These are phyloP conservation scores for Escovopsis sp. DNA, from an alignment of 2,329 filamentous ascomycete species.

Conservation along the genomic window DNA sequence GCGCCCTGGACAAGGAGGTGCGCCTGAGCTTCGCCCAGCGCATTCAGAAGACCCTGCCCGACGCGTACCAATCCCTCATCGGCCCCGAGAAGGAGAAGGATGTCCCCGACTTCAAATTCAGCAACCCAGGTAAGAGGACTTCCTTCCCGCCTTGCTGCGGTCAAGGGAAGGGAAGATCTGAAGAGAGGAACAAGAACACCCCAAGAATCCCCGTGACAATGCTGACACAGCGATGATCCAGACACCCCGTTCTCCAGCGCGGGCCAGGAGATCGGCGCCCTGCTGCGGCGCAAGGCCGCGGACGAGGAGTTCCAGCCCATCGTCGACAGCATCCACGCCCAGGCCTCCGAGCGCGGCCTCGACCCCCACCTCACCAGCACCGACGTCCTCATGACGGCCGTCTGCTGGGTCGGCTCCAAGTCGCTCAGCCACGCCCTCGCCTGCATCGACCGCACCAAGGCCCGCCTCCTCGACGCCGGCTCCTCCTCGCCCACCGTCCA, in stretches of 20 bases:
- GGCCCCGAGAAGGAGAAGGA: conserved; percentile 84
- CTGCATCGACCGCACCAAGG: conserved; percentile 89
- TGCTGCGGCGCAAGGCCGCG: conserved; percentile 70
- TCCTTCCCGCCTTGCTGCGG: no score
- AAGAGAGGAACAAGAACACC: no score
- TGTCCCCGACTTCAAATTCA: conserved; percentile 89
- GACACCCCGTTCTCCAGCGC: conserved; percentile 70
- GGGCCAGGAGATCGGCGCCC: conserved; percentile 64
- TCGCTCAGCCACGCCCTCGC: conserved; percentile 91
- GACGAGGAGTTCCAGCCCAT: conserved; percentile 77
- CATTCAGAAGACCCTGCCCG: conserved; percentile 84
- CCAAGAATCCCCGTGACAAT: background rate
- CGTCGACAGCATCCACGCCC: conserved; percentile 67
- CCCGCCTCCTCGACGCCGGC: conserved; percentile 68
- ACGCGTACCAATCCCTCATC: conserved; percentile 68
- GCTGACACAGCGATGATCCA: conserved; percentile 18
- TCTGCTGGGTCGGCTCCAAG: conserved; percentile 88
- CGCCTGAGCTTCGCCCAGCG: conserved; percentile 90
- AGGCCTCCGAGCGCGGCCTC: conserved; percentile 54
- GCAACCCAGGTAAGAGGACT: conserved; percentile 47
- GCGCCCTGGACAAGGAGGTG: conserved; percentile 90
- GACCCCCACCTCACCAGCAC: conserved; percentile 78
- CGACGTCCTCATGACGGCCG: conserved; percentile 84
- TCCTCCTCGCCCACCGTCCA: conserved; percentile 60
- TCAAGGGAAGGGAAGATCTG: no score